Conservation (phyloP, 805 yeast genomes). For the Candida sithepensis region DNA sequence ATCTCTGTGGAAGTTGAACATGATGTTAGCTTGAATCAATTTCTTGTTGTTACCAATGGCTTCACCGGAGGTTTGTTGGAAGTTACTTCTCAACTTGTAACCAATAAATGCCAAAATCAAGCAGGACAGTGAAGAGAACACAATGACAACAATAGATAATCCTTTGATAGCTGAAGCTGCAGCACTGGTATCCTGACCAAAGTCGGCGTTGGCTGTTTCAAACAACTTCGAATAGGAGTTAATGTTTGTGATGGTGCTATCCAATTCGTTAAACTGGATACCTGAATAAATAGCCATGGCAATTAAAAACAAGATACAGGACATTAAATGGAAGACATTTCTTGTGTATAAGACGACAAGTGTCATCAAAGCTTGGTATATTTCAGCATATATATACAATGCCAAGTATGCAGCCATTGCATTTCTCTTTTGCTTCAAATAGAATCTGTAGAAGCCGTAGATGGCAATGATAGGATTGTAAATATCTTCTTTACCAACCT, state of each 20-base stretch:
- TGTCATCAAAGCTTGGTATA: conserved; percentile 39
- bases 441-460: conserved; percentile 27
- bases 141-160: conserved; percentile 38
- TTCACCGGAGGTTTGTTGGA: conserved; percentile 17
- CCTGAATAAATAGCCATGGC: conserved; percentile 44
- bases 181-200: conserved; percentile 8
- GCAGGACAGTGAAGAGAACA: conserved; percentile 34
- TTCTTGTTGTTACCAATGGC: conserved; percentile 36
- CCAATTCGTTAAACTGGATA: conserved; percentile 38
- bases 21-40: conserved; percentile 30
- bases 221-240: conserved; percentile 10
- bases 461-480: conserved; percentile 16
- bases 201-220: conserved; percentile 3
- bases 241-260: conserved; percentile 20
- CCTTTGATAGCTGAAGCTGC: conserved; percentile 34
- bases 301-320: conserved; percentile 33
- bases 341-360: conserved; percentile 33
- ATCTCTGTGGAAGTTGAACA: conserved; percentile 37
- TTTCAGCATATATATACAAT: conserved; percentile 39
- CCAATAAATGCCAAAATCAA: conserved; percentile 30
- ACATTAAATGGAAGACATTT: conserved; percentile 35
- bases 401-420: conserved; percentile 35
- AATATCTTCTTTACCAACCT: conserved; percentile 19
- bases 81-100: conserved; percentile 13
- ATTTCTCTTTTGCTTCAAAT: conserved; percentile 9